phyloP scores from a whole-genome alignment of 192 early-diverging fungal species.

The Backusella macrospora region DNA sequence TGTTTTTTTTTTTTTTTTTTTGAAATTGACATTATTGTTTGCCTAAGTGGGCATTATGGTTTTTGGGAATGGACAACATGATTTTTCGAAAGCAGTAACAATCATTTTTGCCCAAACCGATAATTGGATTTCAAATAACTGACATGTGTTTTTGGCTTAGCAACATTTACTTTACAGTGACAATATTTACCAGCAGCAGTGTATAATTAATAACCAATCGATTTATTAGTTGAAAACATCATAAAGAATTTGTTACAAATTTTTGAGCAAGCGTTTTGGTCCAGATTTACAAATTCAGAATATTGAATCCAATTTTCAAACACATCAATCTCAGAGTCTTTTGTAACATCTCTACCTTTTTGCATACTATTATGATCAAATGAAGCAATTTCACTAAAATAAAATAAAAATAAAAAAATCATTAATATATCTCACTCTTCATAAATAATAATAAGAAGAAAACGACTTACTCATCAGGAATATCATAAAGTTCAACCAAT shows the following conservation, averaged over 20 bases:
- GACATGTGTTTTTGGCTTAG: no score
- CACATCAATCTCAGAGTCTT: not conserved
- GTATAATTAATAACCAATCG: not conserved
- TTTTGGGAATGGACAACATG: no score
- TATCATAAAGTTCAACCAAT: conserved; percentile 23
- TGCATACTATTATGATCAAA: not conserved
- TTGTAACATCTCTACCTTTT: conserved; percentile 10
- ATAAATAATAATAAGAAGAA: no score
- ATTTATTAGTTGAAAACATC: not conserved
- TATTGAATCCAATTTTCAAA: conserved; percentile 17
- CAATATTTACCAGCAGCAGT: no score
- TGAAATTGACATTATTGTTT: no score
- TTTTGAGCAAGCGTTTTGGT: not conserved
- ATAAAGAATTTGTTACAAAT: not conserved
- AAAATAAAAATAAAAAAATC: not conserved
- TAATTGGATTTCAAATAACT: no score
- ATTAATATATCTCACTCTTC: not conserved
- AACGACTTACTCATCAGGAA: conserved; percentile 19
- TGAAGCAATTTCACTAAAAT: conserved; percentile 2
- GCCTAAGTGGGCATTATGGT: no score
- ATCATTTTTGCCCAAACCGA: no score
- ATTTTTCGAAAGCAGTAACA: no score
- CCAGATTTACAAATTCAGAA: conserved; percentile 1
- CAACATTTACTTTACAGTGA: no score
- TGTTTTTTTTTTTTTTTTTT: no score